phyloP scores from a whole-genome alignment of 495 filamentous ascomycete genomes.

The Daldinia childiae region DNA sequence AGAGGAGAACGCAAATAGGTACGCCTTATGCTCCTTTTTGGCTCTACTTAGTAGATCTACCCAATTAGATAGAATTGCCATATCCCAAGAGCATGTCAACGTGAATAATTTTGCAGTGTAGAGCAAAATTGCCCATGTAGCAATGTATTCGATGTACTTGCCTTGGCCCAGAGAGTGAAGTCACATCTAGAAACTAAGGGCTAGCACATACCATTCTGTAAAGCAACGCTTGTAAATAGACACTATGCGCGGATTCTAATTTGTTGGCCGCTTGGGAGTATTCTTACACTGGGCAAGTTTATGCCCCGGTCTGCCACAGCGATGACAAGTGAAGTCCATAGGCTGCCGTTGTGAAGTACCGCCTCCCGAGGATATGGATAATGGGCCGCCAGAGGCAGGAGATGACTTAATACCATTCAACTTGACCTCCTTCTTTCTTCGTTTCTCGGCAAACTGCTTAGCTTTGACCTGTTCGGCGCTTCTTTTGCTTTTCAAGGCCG shows the following conservation, averaged over 20 bases:
- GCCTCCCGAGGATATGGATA: slow-evolving; percentile 46
- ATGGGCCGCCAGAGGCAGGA: slow-evolving; percentile 51
- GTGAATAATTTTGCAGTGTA: background rate
- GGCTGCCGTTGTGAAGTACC: slow-evolving; percentile 30
- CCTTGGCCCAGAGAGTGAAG: slow-evolving; percentile 7
- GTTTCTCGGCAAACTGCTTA: slow-evolving; percentile 58
- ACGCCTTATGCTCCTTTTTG: background rate
- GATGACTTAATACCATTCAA: slow-evolving; percentile 63
- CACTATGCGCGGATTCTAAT: slow-evolving; percentile 25
- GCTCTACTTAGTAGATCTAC: slow-evolving; percentile 6
- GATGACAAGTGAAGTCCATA: slow-evolving; percentile 38
- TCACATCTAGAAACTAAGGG: slow-evolving; percentile 12
- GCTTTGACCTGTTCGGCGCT: slow-evolving; percentile 54
- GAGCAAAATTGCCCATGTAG: slow-evolving; percentile 10
- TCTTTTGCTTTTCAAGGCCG: slow-evolving; percentile 33
- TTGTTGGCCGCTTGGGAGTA: slow-evolving; percentile 28
- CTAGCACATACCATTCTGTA: slow-evolving; percentile 25
- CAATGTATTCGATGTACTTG: slow-evolving; percentile 12
- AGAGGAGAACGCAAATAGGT: background rate
- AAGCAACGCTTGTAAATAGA: slow-evolving; percentile 3
- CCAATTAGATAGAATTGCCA: background rate
- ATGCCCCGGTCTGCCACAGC: slow-evolving; percentile 46
- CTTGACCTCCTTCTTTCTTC: slow-evolving; percentile 67
- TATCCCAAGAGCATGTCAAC: slow-evolving; percentile 4
- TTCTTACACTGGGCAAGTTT: slow-evolving; percentile 42